Base-by-base conservation (phyloP, 371 early-diverging fungal species). In the Mucor lusitanicus region DNA sequence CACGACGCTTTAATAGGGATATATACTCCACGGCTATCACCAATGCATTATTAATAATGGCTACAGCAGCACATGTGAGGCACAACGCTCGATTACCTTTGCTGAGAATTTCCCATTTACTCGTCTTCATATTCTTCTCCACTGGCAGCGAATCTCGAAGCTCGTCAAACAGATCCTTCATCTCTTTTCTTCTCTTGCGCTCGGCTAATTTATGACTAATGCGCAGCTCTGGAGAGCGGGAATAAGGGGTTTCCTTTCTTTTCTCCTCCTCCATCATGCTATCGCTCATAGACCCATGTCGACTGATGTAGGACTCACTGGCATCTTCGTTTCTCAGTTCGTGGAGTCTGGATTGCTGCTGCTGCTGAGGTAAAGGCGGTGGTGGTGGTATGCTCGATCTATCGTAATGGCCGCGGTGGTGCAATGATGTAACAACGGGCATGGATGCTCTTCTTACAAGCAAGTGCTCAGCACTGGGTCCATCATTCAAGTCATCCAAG, bases 131-230 rank as follows among this genome's bases (percentile, higher is more conserved):
- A 64, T 84, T 88, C 59, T 88, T 88, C 67, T 93, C 91, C 8
- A 89, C 85, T 6, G 94, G 93, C 58, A 94, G 72, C 17, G 87
- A 80, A 61, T 88, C 90, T 46, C 93, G 81, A 25, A 95, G 77
- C 61, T 91, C 90, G 74, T 95, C 95, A 88, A 95, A 95, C 28
- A 95, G 79, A 23, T 90, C 89, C 70, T 94, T 94, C 94, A 95
- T 92, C 66, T 95, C 93, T 73, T 89, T 90, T 56, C 95, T 84
- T 33, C 95, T 83, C 59, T 92, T 91, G 8, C 94, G 82, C 70
- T 95, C 95, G 8, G 95, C 95, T 32, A 95, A 69, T 72, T 95
- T 95, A 78, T 95, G 95, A 58, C 88, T 87, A 9, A 90, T 85
- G 48, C 87, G 72, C 25, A 92, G 72, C 63, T 89, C 90, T 1